Percentiles rank a stretch among this genome's conserved stretches.
Evolutionary conservation across 2,329 filamentous ascomycete genomes (phyloP).

Genomic region (Fulvia fulva): DNA sequence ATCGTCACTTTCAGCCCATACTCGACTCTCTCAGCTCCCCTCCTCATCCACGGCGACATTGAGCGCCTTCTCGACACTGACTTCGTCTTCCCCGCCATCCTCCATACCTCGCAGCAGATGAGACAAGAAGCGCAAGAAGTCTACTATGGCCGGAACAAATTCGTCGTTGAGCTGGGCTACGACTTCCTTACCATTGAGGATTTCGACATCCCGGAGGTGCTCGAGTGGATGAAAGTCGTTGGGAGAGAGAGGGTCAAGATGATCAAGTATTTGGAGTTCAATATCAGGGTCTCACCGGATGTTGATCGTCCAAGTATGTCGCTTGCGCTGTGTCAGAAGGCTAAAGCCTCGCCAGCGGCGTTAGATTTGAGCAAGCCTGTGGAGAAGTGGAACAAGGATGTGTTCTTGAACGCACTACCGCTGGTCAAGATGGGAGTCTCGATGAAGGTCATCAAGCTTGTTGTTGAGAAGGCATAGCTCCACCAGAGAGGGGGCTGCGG

Average conservation of each 20-base stretch:
- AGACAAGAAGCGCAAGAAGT: not conserved
- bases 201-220: not conserved
- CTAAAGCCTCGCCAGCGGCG: too few relatives aligned
- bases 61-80: not conserved
- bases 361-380: not conserved
- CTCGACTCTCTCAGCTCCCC: not conserved
- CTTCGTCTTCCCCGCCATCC: not conserved
- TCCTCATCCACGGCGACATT: not conserved
- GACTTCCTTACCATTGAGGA: not conserved
- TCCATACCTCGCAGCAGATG: not conserved
- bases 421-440: not conserved
- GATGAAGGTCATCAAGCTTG: not conserved
- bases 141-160: not conserved
- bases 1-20: not conserved
- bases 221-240: not conserved
- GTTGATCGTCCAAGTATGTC: not conserved
- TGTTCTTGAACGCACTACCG: not conserved
- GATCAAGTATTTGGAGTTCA: not conserved
- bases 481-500: too few relatives aligned
- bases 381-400: not conserved
- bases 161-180: not conserved
- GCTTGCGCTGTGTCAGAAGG: too few relatives aligned
- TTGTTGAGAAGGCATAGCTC: too few relatives aligned
- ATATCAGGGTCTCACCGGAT: not conserved
- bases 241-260: not conserved